These are phyloP conservation scores for Hericium coralloides DNA, from an alignment of 768 basidiomycete species.

Conservation along the genomic window DNA sequence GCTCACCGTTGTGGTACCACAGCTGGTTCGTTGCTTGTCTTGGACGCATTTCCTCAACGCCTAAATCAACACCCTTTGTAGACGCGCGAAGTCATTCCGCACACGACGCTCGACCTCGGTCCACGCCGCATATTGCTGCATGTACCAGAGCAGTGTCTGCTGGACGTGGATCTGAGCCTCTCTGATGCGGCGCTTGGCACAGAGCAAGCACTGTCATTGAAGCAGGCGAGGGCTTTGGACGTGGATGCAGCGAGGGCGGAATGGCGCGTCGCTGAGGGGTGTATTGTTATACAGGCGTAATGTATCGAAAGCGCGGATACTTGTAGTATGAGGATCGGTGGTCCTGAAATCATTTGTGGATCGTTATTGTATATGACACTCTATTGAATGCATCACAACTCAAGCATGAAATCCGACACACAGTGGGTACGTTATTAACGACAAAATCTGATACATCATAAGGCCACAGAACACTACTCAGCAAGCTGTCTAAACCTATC, in stretches of 20 bases:
- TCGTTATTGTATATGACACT: no score
- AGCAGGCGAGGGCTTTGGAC: constrained; percentile 48
- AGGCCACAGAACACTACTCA: constrained; percentile 33
- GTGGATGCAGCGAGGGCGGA: constrained; percentile 57
- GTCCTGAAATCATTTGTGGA: no score
- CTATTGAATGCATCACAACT: no score
- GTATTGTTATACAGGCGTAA: background rate
- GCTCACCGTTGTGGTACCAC: constrained; percentile 46
- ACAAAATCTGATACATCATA: no score
- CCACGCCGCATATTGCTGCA: constrained; percentile 45
- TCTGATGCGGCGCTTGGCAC: constrained; percentile 44
- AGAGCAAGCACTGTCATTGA: constrained; percentile 37
- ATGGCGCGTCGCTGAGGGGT: constrained; percentile 48
- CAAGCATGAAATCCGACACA: no score
- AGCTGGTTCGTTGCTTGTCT: constrained; percentile 31
- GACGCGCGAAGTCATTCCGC: constrained; percentile 37
- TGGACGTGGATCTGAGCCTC: constrained; percentile 51
- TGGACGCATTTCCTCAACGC: background rate
- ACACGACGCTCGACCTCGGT: constrained; percentile 58
- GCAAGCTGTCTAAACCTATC: constrained; percentile 86
- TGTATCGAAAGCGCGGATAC: no score
- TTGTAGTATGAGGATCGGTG: no score
- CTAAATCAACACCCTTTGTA: constrained; percentile 16
- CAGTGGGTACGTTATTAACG: no score
- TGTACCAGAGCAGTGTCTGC: constrained; percentile 35